Percentiles rank a stretch among this genome's conserved stretches.
Conservation (phyloP, 805 yeast genomes). For the Starmerella sp. region DNA sequence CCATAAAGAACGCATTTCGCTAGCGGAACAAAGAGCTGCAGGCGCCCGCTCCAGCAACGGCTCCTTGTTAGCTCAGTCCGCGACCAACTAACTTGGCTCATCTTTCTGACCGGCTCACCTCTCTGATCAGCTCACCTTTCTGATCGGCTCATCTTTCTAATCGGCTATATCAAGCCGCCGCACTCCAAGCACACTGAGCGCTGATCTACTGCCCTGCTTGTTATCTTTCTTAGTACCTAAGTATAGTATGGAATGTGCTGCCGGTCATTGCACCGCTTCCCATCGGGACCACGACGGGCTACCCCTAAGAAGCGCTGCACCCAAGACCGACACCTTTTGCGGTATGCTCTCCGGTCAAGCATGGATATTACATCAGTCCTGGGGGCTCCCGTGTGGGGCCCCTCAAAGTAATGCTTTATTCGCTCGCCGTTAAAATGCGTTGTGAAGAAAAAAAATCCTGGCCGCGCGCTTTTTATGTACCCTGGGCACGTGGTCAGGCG, state of each 20-base stretch:
- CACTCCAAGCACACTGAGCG: no score
- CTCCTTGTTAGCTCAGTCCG: no score
- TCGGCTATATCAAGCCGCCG: no score
- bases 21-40: no score
- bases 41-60: no score
- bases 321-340: slow-evolving; percentile 23
- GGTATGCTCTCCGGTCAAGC: slow-evolving; percentile 21
- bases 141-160: no score
- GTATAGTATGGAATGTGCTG: slow-evolving; percentile 10
- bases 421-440: slow-evolving; percentile 20
- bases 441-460: slow-evolving; percentile 16
- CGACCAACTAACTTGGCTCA: no score
- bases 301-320: slow-evolving; percentile 24
- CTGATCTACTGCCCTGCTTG: no score
- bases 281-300: slow-evolving; percentile 25
- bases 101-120: no score
- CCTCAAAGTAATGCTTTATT: slow-evolving; percentile 23
- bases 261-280: slow-evolving; percentile 24
- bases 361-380: slow-evolving; percentile 20
- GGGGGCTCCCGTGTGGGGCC: slow-evolving; percentile 21
- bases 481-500: background rate
- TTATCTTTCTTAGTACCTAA: background rate
- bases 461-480: background rate
- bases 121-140: no score
- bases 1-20: no score